Evolutionary conservation across 192 early-diverging fungal genomes (phyloP), one percentile per base, ranked within the genome.

Genomic region (Linnemannia exigua): DNA sequence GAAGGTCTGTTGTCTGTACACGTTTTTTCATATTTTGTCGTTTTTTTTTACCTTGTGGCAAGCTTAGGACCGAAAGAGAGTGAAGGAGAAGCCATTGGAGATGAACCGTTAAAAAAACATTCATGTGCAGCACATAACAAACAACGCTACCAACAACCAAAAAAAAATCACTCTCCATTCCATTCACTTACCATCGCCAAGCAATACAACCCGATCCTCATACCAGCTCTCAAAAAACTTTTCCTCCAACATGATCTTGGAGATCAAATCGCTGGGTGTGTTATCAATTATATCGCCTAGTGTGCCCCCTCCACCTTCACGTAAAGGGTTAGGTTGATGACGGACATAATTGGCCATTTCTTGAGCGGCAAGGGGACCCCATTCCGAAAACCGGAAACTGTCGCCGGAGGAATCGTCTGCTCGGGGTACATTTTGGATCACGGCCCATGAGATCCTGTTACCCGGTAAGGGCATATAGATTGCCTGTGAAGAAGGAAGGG

Each of bases 141-240:
- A 54, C 25, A 77, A 20, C 66, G 16, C n/a, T n/a, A n/a, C n/a
- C n/a, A 46, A n/a, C n/a, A 36, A 1, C 3, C 19, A 22, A 3
- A 50, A 51, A 25, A 31, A 20, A 17, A 66, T 16, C n/a, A 70
- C 33, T 35, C 9, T 25, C 6, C 47, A 68, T 47, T 3, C n/a
- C 35, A 19, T 25, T 5, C 14, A 80, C 52, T 31, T 80, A 86
- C 84, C 84, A 77, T 86, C 84, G 0, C 84, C 84, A 12, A 86
- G 52, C 8, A 86, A 61, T 8, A 79, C 84, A 38, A 86, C 50
- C 46, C 84, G 84, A 28, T 79, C 84, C 58, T 80, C 38, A 51
- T 80, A 79, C 84, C 84, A 86, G 7, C 50, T 48, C 36, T 86
- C 78, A 68, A 86, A 86, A 28, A 76, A 86, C 75, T 86, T 86